These are phyloP conservation scores for Candida sp. DNA, from an alignment of 1,139 yeast genomes.

Conservation along the genomic window DNA sequence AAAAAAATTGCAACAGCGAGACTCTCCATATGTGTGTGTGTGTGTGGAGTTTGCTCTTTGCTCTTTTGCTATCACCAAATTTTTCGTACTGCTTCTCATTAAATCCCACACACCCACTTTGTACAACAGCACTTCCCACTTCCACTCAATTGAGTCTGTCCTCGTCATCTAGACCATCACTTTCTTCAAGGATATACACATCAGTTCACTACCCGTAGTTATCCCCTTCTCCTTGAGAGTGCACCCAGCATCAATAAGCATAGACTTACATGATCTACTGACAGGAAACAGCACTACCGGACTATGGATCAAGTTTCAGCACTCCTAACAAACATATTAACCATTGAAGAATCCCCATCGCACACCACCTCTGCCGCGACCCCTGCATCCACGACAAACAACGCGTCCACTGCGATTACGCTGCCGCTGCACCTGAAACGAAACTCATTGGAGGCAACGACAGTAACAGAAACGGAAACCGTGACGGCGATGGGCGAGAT, in stretches of 20 bases:
- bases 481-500: constrained; percentile 1
- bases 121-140: too few species aligned
- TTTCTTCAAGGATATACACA: too few species aligned
- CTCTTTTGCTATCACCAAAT: too few species aligned
- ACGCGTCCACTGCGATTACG: not conserved
- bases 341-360: constrained; percentile 19
- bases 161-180: too few species aligned
- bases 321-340: constrained; percentile 30
- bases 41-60: too few species aligned
- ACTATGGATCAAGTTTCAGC: constrained; percentile 35
- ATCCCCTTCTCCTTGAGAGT: too few species aligned
- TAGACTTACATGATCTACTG: not conserved
- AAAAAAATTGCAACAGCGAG: not conserved
- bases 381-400: not conserved
- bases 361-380: not conserved
- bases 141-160: too few species aligned
- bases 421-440: not conserved
- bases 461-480: not conserved
- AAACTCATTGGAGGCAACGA: not conserved
- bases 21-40: too few species aligned
- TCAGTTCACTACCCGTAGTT: too few species aligned
- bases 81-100: too few species aligned
- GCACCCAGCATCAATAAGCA: not conserved
- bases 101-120: too few species aligned
- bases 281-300: not conserved